Base-by-base conservation (phyloP, 2,329 filamentous ascomycete genomes). In the Sarocladium strictum region DNA sequence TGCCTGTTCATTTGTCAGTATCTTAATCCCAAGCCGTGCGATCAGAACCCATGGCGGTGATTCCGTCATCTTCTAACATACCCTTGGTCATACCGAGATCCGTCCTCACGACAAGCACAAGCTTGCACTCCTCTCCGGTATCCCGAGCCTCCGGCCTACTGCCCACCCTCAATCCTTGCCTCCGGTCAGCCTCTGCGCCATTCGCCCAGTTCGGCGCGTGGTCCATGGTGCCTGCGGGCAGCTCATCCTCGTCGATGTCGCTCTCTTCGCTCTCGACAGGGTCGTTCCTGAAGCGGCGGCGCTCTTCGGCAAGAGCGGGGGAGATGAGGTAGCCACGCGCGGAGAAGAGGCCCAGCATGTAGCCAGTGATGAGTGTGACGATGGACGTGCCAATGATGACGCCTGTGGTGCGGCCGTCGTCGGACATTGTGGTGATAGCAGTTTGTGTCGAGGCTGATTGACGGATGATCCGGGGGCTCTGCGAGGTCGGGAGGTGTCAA, bases 61-160 rank as follows among this genome's bases (percentile, higher is more conserved):
- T n/a, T n/a, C n/a, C n/a, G n/a, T 32, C 7, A 32, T 7, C 7
- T 32, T 32, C 26, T n/a, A 17, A 69, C 76, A 40, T 76, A 94
- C 93, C 93, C 75, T 96, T 97, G 10, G 89, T 94, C 94, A 99
- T 99, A 63, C 93, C 93, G 64, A 99, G 72, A 73, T 99, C 94
- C 17, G 90, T 96, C 66, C 94, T 77, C 54, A 97, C 93, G 3
- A 96, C 90, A 32, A 99, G 76, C 14, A 97, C 90, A 56, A 97
- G 77, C 74, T 97, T 97, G 76, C 93, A 96, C 70, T 97, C 92
- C 71, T 97, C 92, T 23, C 75, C 78, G 37, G 61, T 66, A 23
- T 69, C 63, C 55, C 61, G 51, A 21, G 72, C 72, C 64, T 74
- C 74, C 56, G 67, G 74, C 58, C 68, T 74, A 32, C 52, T 49